Conservation (phyloP, 2,329 filamentous ascomycete genomes). For the Aspergillaceae sp. region DNA sequence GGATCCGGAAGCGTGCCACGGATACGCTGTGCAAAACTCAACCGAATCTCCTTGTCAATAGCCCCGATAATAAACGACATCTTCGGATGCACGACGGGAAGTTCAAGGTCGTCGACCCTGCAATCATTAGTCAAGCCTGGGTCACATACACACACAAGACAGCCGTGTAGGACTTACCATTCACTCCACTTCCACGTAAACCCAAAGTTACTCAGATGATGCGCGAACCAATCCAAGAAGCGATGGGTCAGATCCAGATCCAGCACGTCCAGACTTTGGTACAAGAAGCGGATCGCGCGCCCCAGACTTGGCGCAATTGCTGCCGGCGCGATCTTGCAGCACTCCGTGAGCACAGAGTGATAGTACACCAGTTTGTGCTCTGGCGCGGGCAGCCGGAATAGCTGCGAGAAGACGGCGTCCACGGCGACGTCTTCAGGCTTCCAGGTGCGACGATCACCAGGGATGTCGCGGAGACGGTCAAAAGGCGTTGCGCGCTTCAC, state of each 20-base stretch:
- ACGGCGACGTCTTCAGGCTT: constrained; percentile 96
- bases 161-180: constrained; percentile 50
- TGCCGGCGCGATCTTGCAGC: constrained; percentile 89
- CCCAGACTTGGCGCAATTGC: constrained; percentile 94
- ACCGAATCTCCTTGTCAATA: constrained; percentile 89
- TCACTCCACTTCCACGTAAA: constrained; percentile 99
- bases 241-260: constrained; percentile 80
- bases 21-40: constrained; percentile 93
- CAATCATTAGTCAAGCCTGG: constrained; percentile 20
- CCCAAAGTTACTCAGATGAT: constrained; percentile 97
- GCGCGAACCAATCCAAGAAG: constrained; percentile 95
- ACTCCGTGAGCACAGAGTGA: constrained; percentile 86
- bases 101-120: constrained; percentile 66
- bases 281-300: constrained; percentile 84
- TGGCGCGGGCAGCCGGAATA: constrained; percentile 75
- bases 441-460: constrained; percentile 67
- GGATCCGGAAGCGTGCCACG: constrained; percentile 82
- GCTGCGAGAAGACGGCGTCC: constrained; percentile 94
- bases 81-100: constrained; percentile 70
- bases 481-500: constrained; percentile 89
- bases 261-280: constrained; percentile 70
- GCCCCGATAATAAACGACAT: constrained; percentile 90
- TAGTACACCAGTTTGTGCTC: constrained; percentile 97
- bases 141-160: constrained; percentile 1
- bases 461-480: constrained; percentile 65